A percentile compares a stretch with the other conserved stretches of the same genome.
Conservation (phyloP, 306 rosid species). For the Parietaria judaica region DNA sequence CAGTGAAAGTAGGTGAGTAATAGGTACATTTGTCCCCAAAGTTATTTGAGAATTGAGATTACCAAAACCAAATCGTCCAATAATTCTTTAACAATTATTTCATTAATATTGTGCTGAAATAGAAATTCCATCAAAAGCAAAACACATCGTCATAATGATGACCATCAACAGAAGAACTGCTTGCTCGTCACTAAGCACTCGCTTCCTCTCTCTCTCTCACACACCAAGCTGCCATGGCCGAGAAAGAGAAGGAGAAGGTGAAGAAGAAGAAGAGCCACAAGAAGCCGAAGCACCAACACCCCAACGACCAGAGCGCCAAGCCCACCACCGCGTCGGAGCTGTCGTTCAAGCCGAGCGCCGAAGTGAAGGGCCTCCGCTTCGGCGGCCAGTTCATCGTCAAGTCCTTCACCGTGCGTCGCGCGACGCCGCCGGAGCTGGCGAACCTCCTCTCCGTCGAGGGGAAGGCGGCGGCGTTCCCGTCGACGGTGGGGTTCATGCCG, state of each 20-base stretch:
- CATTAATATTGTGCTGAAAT: too few species aligned
- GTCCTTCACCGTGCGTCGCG: conserved; percentile 83
- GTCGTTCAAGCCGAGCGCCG: conserved; percentile 78
- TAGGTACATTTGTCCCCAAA: too few species aligned
- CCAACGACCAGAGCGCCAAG: conserved; percentile 63
- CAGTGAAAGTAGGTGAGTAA: too few species aligned
- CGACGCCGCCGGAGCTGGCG: conserved; percentile 64
- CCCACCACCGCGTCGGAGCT: conserved; percentile 46
- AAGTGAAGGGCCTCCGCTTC: conserved; percentile 84
- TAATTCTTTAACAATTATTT: too few species aligned
- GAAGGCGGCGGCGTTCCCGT: conserved; percentile 46
- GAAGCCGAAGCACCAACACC: conserved; percentile 90
- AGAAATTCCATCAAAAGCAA: too few species aligned
- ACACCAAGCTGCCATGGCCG: conserved; percentile 30
- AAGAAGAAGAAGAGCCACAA: conserved; percentile 46
- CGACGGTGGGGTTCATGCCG: conserved; percentile 76
- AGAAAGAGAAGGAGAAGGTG: conserved; percentile 50
- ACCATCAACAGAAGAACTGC: background rate
- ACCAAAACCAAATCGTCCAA: too few species aligned
- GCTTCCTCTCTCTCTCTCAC: background rate
- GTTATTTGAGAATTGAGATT: too few species aligned
- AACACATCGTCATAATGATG: background rate
- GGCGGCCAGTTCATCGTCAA: conserved; percentile 95
- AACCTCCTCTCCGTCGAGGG: conserved; percentile 57
- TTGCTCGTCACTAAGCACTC: background rate